phyloP scores from a whole-genome alignment of 352 stramenopile species.

The Phytophthora sojae region DNA sequence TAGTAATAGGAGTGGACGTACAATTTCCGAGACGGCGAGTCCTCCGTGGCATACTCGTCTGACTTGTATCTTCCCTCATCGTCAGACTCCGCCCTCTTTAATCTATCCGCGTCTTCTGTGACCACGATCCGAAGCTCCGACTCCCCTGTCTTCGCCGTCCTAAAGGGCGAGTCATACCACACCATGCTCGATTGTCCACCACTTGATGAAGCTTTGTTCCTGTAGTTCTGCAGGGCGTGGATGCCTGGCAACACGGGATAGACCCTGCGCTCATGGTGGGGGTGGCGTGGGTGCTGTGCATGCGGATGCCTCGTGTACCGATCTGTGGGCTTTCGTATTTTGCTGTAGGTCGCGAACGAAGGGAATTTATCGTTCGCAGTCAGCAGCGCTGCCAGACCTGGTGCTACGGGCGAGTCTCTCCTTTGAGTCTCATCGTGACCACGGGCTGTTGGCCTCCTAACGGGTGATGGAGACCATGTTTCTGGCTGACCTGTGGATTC shows the following conservation, averaged over 20 bases:
- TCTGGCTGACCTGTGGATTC: not conserved
- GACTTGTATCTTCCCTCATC: not conserved
- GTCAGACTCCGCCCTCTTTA: not conserved
- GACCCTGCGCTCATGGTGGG: slow-evolving; percentile 9
- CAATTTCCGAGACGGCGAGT: not conserved
- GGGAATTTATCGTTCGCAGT: slow-evolving; percentile 9
- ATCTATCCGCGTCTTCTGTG: not conserved
- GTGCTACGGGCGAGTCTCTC: not conserved
- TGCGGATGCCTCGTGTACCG: slow-evolving; percentile 6
- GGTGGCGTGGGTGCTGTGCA: not conserved
- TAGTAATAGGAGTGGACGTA: slow-evolving; percentile 31
- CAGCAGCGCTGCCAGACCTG: slow-evolving; percentile 16
- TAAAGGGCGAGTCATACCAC: not conserved
- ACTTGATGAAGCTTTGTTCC: not conserved
- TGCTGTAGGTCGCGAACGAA: slow-evolving; percentile 5
- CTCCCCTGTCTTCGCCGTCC: not conserved
- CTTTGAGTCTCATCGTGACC: not conserved
- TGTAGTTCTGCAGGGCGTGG: slow-evolving; percentile 19
- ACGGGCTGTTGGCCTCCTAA: not conserved
- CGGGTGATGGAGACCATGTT: not conserved
- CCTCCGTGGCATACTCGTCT: not conserved
- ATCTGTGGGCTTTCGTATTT: not conserved
- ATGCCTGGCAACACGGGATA: slow-evolving; percentile 30
- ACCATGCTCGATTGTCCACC: not conserved
- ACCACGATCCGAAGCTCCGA: slow-evolving; percentile 24